Base-by-base conservation (phyloP, 805 yeast species). In the Cyberlindnera petersonii region DNA sequence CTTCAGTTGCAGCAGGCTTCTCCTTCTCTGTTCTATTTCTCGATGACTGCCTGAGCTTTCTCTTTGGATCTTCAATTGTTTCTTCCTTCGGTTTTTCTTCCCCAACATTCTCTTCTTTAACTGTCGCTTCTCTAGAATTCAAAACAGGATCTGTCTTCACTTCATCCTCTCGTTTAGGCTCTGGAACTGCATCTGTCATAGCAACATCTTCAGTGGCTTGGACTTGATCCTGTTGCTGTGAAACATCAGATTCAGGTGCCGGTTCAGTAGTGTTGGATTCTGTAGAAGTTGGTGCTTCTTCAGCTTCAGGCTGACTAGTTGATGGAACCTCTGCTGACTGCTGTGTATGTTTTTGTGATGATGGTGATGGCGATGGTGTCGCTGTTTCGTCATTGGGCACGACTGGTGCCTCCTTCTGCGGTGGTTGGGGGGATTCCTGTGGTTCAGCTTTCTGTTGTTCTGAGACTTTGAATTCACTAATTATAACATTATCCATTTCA, bases 401-500 rank as follows among this genome's bases (percentile, higher is more conserved):
- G 24, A 22, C 15, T n/a, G 10, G n/a, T n/a, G n/a, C n/a, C n/a
- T n/a, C n/a, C n/a, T n/a, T n/a, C n/a, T n/a, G n/a, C n/a, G n/a
- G n/a, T n/a, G n/a, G n/a, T n/a, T n/a, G n/a, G n/a, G n/a, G n/a
- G n/a, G n/a, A n/a, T n/a, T n/a, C n/a, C n/a, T 20, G 10, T 17
- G 33, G 9, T 9, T 8, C 24, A 18, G n/a, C 24, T 8, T 17
- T 11, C 19, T 30, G 15, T 10, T 31, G 35, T 34, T 33, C 15
- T 39, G n/a, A n/a, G n/a, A n/a, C 36, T 10, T 37, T 42, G 26
- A 32, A 38, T 30, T 53, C 55, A 4, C 42, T 26, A 7, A 44
- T 42, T 16, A 53, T 40, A 6, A 42, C 26, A 13, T 36, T 31
- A 28, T 53, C 55, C 37, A 50, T 6, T 19, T 45, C 44, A 5